phyloP scores from a whole-genome alignment of 495 filamentous ascomycete genomes.

The Filosporella fistucella region DNA sequence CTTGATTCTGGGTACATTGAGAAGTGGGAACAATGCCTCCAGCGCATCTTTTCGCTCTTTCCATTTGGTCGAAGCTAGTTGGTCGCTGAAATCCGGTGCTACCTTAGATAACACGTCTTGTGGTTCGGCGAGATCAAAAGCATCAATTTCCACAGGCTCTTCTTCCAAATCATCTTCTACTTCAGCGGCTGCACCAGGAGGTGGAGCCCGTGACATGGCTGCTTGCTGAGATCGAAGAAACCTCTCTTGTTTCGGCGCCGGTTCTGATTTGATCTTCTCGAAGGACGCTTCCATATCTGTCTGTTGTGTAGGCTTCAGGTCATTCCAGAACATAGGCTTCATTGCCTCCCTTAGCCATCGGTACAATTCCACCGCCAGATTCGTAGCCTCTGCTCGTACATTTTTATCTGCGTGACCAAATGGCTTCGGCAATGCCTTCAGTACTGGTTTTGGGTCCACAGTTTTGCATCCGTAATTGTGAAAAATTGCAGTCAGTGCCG shows the following conservation, averaged over 20 bases:
- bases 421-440: constrained; percentile 85
- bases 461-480: constrained; percentile 93
- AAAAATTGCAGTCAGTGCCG: constrained; percentile 76
- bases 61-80: constrained; percentile 88
- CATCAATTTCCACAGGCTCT: constrained; percentile 69
- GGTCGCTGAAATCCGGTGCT: constrained; percentile 75
- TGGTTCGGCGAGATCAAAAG: constrained; percentile 85
- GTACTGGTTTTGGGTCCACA: constrained; percentile 92
- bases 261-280: constrained; percentile 85
- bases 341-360: constrained; percentile 97
- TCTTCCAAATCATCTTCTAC: constrained; percentile 63
- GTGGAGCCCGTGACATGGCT: constrained; percentile 63
- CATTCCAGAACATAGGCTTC: constrained; percentile 96
- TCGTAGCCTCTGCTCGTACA: constrained; percentile 90
- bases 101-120: constrained; percentile 85
- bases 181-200: constrained; percentile 47
- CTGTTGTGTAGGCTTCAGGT: constrained; percentile 94
- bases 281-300: constrained; percentile 91
- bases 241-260: constrained; percentile 82
- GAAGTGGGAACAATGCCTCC: constrained; percentile 68
- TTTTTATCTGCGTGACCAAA: constrained; percentile 99
- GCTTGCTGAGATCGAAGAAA: constrained; percentile 87
- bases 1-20: constrained; percentile 90
- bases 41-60: constrained; percentile 95
- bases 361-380: constrained; percentile 90